Evolutionary conservation across 2,329 filamentous ascomycete genomes (phyloP).

Genomic region (Pseudogymnoascus sp.): DNA sequence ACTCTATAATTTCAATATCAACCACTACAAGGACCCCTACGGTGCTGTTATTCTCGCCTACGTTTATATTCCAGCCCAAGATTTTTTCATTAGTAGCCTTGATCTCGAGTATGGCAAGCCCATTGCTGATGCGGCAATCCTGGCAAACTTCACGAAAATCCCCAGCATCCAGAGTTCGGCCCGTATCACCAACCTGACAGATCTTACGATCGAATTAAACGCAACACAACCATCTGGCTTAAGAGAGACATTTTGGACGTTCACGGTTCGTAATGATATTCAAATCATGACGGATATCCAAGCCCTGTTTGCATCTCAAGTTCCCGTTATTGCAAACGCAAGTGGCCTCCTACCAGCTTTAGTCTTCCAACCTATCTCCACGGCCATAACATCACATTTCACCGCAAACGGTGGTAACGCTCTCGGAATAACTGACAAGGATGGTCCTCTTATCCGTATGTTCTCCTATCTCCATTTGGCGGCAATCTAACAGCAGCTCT

Average conservation of each 20-base stretch:
- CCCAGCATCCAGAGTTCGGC: constrained; percentile 17
- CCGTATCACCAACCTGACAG: constrained; percentile 17
- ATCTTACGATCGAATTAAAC: constrained; percentile 14
- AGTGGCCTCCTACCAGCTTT: constrained; percentile 18
- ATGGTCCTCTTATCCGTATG: constrained; percentile 21
- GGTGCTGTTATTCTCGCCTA: not conserved
- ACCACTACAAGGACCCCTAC: not conserved
- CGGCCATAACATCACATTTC: constrained; percentile 21
- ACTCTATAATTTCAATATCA: not conserved
- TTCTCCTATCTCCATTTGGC: not conserved
- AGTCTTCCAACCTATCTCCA: constrained; percentile 22
- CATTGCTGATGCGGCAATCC: constrained; percentile 20
- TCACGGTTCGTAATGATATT: constrained; percentile 21
- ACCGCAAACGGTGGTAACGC: constrained; percentile 22
- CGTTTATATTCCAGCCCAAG: constrained; percentile 15
- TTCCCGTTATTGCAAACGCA: constrained; percentile 14
- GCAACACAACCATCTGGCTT: not conserved
- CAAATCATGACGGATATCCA: constrained; percentile 18
- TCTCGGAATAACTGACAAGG: constrained; percentile 19
- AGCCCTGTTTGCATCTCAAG: constrained; percentile 21
- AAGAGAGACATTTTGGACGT: constrained; percentile 19
- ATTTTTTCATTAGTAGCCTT: constrained; percentile 15
- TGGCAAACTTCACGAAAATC: constrained; percentile 19
- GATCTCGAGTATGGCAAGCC: constrained; percentile 21
- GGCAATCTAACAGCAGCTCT: not conserved